Base-by-base conservation (phyloP, 2,329 filamentous ascomycete genomes). In the Alternaria sp. region DNA sequence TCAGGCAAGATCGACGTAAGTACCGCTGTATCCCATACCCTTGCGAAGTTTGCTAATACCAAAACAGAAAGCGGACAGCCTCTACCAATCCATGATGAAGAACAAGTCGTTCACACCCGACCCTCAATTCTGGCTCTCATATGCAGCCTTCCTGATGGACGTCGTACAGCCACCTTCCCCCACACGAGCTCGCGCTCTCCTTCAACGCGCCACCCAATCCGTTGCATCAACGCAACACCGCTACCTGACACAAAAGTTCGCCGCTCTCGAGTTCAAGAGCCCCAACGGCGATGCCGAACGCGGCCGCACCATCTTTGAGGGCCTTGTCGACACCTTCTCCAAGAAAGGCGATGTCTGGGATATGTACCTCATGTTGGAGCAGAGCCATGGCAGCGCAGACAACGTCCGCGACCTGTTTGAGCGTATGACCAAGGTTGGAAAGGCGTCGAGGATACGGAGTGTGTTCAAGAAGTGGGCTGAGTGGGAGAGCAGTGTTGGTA, bases 271-370 rank as follows among this genome's bases (percentile, higher is more conserved):
- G 81, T 99, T 97, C 86, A 91, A 90, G 68, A 95, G 92, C 11
- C 81, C 88, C 8, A 88, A 91, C 73, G 94, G 94, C 58, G 92
- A 96, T 72, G 85, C 93, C 3, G 96, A 99, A 82, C 92, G 93
- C 62, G 96, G 96, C 10, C 91, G 96, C 18, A 99, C 96, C 25
- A 90, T 98, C 76, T 98, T 98, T 73, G 95, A 97, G 80, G 92
- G 91, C 43, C 85, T 99, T 9, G 85, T 99, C 8, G 87, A 89
- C 37, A 90, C 91, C 5, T 97, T 91, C 84, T 93, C 94, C 49
- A 97, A 96, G 84, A 92, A 93, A 79, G 89, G 93, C 63, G 94
- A 97, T 78, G 84, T 98, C 55, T 98, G 95, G 95, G 96, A 93
- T 80, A 90, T 97, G 80, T 89, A 97, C 69, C 82, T 97, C 2